phyloP scores from a whole-genome alignment of 2,329 filamentous ascomycete species.

The Hypoxylon sp. region DNA sequence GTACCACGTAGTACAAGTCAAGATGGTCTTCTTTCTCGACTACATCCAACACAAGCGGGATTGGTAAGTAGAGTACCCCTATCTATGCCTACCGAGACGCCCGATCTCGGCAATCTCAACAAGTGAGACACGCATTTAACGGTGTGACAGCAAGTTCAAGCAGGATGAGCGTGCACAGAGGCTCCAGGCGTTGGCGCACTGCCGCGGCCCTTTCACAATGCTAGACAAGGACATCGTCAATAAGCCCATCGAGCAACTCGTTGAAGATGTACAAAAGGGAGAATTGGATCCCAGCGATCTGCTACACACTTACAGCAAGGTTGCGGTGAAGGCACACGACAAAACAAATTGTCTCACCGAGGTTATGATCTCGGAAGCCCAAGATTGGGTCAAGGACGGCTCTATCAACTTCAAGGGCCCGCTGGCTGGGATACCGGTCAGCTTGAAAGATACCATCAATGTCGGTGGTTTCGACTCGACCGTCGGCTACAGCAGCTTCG shows the following conservation, averaged over 20 bases:
- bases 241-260: slow-evolving; percentile 78
- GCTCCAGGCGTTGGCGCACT: slow-evolving; percentile 71
- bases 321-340: slow-evolving; percentile 81
- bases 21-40: slow-evolving; percentile 55
- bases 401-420: slow-evolving; percentile 79
- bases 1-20: slow-evolving; percentile 9
- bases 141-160: slow-evolving; percentile 71
- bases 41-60: slow-evolving; percentile 76
- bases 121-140: slow-evolving; percentile 40
- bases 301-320: slow-evolving; percentile 86
- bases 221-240: slow-evolving; percentile 73
- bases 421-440: slow-evolving; percentile 85
- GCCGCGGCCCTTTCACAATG: slow-evolving; percentile 70
- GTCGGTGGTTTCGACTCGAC: slow-evolving; percentile 84
- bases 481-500: slow-evolving; percentile 79
- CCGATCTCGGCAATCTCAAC: slow-evolving; percentile 9
- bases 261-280: slow-evolving; percentile 78
- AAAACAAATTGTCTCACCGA: slow-evolving; percentile 93
- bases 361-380: slow-evolving; percentile 79
- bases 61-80: slow-evolving; percentile 62
- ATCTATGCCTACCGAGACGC: background rate
- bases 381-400: slow-evolving; percentile 69
- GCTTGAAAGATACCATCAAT: slow-evolving; percentile 80
- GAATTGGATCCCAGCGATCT: slow-evolving; percentile 72
- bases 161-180: slow-evolving; percentile 76